Evolutionary conservation across 2,329 filamentous ascomycete genomes (phyloP).

Genomic region (Neoascochyta sp.): DNA sequence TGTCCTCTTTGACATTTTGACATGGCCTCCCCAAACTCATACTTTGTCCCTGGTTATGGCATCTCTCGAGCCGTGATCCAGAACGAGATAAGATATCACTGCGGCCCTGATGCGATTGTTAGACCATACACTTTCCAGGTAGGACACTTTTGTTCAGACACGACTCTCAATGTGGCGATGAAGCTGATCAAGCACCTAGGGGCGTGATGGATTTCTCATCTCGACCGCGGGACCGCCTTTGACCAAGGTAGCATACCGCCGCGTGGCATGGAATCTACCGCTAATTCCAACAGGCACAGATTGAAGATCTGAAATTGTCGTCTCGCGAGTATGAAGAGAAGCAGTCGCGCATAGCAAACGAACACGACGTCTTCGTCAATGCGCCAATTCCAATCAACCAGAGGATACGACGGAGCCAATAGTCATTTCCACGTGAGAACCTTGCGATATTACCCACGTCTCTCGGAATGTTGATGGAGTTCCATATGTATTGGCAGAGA

Average conservation of each 20-base stretch:
- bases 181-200: slow-evolving; percentile 26
- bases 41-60: slow-evolving; percentile 43
- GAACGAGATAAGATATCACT: slow-evolving; percentile 43
- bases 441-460: no score
- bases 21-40: slow-evolving; percentile 37
- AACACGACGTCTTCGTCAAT: slow-evolving; percentile 38
- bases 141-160: slow-evolving; percentile 2
- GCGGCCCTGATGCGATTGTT: slow-evolving; percentile 43
- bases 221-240: slow-evolving; percentile 40
- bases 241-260: slow-evolving; percentile 35
- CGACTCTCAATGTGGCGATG: slow-evolving; percentile 1
- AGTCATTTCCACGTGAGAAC: no score
- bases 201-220: slow-evolving; percentile 43
- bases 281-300: slow-evolving; percentile 38
- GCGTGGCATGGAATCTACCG: neutral
- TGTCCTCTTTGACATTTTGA: slow-evolving; percentile 1
- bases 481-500: no score
- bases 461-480: no score
- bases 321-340: slow-evolving; percentile 43
- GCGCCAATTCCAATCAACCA: slow-evolving; percentile 38
- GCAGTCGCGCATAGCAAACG: slow-evolving; percentile 38
- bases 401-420: slow-evolving; percentile 29
- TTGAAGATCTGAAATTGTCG: slow-evolving; percentile 41
- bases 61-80: slow-evolving; percentile 45
- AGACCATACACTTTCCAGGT: slow-evolving; percentile 44